A percentile compares a stretch with the other conserved stretches of the same genome.
phyloP scores from a whole-genome alignment of 73 alveolate species.

The Stentor roeselii region DNA sequence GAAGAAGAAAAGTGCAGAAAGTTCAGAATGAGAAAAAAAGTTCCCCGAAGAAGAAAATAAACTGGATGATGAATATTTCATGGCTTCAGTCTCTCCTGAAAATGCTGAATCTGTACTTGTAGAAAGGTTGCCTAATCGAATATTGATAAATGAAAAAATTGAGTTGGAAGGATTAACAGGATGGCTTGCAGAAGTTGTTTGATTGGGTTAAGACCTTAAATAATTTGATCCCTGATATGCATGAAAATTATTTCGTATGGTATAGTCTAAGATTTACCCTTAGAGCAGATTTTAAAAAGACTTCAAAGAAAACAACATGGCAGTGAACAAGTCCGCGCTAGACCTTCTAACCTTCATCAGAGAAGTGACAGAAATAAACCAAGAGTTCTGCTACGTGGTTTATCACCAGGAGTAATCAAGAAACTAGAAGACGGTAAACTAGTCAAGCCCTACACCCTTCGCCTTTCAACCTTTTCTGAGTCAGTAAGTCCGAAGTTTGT shows the following conservation, averaged over 20 bases:
- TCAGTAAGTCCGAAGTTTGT: constrained; percentile 60
- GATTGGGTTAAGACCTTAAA: constrained; percentile 34
- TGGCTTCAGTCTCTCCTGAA: constrained; percentile 52
- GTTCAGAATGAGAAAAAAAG: not conserved
- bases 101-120: constrained; percentile 44
- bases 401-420: constrained; percentile 54
- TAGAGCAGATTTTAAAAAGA: constrained; percentile 73
- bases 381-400: constrained; percentile 57
- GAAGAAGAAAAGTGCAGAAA: not conserved
- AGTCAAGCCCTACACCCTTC: constrained; percentile 38
- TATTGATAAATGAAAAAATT: constrained; percentile 38
- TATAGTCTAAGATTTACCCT: too few species aligned
- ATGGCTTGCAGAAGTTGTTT: constrained; percentile 36
- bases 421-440: constrained; percentile 67
- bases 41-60: not conserved
- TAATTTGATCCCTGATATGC: constrained; percentile 33
- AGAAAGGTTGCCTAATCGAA: constrained; percentile 24
- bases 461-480: constrained; percentile 55
- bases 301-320: constrained; percentile 81
- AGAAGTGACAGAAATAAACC: constrained; percentile 37
- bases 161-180: constrained; percentile 60
- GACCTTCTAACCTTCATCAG: constrained; percentile 31
- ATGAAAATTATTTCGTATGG: constrained; percentile 60
- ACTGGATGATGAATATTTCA: constrained; percentile 47
- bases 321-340: constrained; percentile 67